Evolutionary conservation across 2,329 filamentous ascomycete species (phyloP), one percentile per base, ranked within the genome.

Genomic region (Escovopsis sp.): DNA sequence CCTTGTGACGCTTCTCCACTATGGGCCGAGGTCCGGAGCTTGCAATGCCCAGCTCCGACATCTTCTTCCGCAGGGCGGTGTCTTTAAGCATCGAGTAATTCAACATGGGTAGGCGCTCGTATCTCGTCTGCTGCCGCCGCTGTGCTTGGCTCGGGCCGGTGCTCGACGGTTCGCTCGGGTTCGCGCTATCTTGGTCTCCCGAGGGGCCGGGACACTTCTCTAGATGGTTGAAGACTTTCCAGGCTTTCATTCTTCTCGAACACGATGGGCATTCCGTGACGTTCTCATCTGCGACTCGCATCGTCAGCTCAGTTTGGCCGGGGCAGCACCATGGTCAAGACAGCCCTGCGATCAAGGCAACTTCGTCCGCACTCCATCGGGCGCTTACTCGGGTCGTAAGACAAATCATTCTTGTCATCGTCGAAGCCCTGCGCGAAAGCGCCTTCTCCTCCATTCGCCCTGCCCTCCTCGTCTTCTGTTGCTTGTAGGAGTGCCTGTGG

Each of bases 71-170:
- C 40, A 98, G 66, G 2, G 74, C 73, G 1, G 61, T 65, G 16
- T 96, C 89, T 56, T 81, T 94, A n/a, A 94, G 63, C 57, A 94
- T 72, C 16, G 80, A 81, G 59, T 95, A 96, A 53, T 85, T 91
- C 14, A 95, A 68, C 9, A 84, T 76, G 0, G 91, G 82, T 9
- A 95, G 66, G 30, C 82, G 74, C 39, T 86, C 78, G 16, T 49
- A 67, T 65, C 30, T 61, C 51, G 44, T 67, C 61, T 57, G 48
- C 44, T 49, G 56, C 49, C 47, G 55, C 31, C 45, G 53, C 31
- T 48, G 54, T 27, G 46, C 44, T 43, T 52, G 51, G 31, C 39
- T 53, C 39, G 49, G 44, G 39, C 40, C 34, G 37, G 16, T 14
- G 29, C 11, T 30, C 27, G 7, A 11, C 9, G 15, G 1, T 24